Evolutionary conservation across 1,139 yeast genomes (phyloP).

Genomic region (Lodderomyces parapsilosis): DNA sequence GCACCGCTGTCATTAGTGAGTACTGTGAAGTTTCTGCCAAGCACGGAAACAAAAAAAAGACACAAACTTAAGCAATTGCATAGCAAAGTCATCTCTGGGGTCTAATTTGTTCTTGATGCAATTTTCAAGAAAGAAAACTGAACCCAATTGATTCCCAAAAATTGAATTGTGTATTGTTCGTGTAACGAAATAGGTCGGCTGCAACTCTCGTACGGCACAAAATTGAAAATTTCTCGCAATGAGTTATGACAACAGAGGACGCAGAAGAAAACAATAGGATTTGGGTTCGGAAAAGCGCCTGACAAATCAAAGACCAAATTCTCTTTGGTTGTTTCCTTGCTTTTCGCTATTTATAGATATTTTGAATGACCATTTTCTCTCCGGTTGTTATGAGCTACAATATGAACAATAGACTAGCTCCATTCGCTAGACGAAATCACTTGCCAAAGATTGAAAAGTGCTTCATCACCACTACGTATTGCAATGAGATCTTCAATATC

Average conservation of each 20-base stretch:
- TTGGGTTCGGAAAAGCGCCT: not conserved
- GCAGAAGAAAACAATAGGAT: not conserved
- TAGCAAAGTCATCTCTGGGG: not conserved
- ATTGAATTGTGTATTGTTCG: not conserved
- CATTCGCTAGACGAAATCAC: no score
- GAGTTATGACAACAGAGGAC: not conserved
- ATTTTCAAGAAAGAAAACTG: no score
- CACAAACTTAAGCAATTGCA: not conserved
- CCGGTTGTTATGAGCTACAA: not conserved
- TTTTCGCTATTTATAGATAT: not conserved
- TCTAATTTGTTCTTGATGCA: no score
- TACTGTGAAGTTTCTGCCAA: slow-evolving; percentile 8
- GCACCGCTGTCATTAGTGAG: slow-evolving; percentile 8
- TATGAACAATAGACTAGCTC: no score
- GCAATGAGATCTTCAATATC: not conserved
- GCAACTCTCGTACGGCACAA: not conserved
- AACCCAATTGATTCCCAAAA: no score
- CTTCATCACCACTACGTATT: no score
- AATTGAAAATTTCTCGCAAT: not conserved
- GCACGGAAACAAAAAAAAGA: not conserved
- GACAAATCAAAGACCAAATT: not conserved
- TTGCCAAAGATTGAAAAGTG: no score
- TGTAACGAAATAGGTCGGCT: not conserved
- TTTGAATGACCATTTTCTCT: not conserved
- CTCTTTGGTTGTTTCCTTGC: not conserved